Percentiles rank a stretch among this genome's conserved stretches.
Evolutionary conservation across 352 stramenopile species (phyloP).

Genomic region (Globisporangium viniferum): DNA sequence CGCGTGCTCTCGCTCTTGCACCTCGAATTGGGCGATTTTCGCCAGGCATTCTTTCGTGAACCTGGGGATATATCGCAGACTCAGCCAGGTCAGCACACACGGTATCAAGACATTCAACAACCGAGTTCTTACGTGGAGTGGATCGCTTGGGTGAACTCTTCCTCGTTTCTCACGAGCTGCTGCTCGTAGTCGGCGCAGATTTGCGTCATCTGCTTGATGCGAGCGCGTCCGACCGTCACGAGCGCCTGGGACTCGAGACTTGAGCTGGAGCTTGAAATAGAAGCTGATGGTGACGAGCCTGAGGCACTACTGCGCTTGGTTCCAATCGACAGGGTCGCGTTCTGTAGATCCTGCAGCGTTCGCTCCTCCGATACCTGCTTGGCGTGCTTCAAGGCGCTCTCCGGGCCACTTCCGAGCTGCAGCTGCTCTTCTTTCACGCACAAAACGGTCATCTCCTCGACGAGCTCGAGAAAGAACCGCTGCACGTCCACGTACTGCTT

Average conservation of each 20-base stretch:
- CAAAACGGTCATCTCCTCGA: conserved; percentile 44
- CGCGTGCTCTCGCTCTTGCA: conserved; percentile 26
- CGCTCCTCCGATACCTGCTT: conserved; percentile 35
- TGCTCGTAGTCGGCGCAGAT: conserved; percentile 45
- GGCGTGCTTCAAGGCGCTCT: conserved; percentile 15
- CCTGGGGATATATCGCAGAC: conserved; percentile 5
- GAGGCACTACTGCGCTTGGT: conserved; percentile 1
- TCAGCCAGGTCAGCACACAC: too few relatives aligned
- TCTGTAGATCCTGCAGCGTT: conserved; percentile 47
- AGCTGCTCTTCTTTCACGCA: conserved; percentile 41
- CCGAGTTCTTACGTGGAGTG: conserved; percentile 29
- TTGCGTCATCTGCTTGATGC: conserved; percentile 38
- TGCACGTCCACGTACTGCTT: conserved; percentile 50
- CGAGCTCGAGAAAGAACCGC: conserved; percentile 43
- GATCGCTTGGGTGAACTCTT: conserved; percentile 44
- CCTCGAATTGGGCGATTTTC: conserved; percentile 36
- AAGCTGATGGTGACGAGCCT: background rate
- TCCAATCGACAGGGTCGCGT: conserved; percentile 16
- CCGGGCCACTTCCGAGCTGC: conserved; percentile 14
- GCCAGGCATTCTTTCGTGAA: conserved; percentile 35
- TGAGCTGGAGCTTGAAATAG: conserved; percentile 2
- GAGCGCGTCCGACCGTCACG: conserved; percentile 30
- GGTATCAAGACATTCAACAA: too few relatives aligned
- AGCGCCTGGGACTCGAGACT: conserved; percentile 48
- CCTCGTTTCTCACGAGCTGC: conserved; percentile 48